Percentiles rank a stretch among this genome's conserved stretches.
phyloP scores from a whole-genome alignment of 345 rosid species.

The Arabis hirsuta region DNA sequence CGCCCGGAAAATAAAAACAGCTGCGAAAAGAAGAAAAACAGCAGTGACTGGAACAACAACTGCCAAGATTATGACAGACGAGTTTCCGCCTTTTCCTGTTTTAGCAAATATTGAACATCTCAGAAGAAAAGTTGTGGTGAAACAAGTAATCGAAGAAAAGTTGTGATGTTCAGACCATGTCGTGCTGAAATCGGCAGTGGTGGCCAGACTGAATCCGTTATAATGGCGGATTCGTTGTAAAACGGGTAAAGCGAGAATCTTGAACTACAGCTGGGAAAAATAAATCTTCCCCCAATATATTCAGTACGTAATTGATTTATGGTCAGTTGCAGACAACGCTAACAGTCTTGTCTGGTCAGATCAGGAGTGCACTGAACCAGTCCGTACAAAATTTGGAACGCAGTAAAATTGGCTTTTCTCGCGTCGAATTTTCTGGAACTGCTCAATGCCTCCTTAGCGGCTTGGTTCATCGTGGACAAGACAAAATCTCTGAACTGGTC shows the following conservation, averaged over 20 bases:
- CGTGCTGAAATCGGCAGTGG: no score
- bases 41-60: constrained; percentile 35
- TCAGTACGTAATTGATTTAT: not conserved
- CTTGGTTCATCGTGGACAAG: not conserved
- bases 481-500: not conserved
- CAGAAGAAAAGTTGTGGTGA: not conserved
- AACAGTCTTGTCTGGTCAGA: constrained; percentile 26
- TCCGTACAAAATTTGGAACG: constrained; percentile 16
- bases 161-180: no score
- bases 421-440: not conserved
- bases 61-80: constrained; percentile 35
- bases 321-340: constrained; percentile 20
- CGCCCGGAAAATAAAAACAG: constrained; percentile 27
- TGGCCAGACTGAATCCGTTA: no score
- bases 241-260: no score
- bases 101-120: no score
- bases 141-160: not conserved
- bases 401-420: not conserved
- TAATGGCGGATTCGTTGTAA: no score
- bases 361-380: constrained; percentile 56
- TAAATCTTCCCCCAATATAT: constrained; percentile 31
- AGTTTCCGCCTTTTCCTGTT: constrained; percentile 38
- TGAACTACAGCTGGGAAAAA: no score
- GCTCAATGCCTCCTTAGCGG: not conserved
- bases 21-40: constrained; percentile 19